Evolutionary conservation across 116 monocot genomes (phyloP).

Genomic region (Phalaenopsis hybrid): DNA sequence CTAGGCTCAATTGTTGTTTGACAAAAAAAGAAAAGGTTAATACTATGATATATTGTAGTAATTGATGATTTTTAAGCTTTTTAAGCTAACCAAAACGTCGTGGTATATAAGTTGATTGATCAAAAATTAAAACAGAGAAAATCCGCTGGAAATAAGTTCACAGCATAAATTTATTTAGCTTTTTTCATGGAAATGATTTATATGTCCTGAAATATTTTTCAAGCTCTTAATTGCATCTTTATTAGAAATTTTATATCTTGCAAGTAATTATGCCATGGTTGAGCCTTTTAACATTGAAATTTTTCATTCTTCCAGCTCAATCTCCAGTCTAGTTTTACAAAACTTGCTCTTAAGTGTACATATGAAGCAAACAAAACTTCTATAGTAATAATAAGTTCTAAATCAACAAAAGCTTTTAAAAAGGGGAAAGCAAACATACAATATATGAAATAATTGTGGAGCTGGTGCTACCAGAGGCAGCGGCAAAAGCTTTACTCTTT

Average conservation of each 20-base stretch:
- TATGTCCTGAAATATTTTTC: background rate
- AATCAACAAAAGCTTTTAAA: background rate
- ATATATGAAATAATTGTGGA: constrained; percentile 63
- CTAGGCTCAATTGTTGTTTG: background rate
- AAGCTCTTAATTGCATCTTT: background rate
- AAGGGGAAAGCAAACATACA: constrained; percentile 36
- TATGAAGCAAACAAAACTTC: background rate
- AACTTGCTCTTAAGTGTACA: background rate
- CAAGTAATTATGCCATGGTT: background rate
- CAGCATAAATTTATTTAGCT: background rate
- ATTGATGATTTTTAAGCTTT: background rate
- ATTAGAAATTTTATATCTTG: background rate
- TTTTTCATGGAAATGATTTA: background rate
- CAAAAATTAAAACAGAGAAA: background rate
- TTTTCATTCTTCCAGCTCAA: background rate
- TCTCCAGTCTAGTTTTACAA: background rate
- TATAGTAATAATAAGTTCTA: background rate
- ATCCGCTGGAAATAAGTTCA: background rate
- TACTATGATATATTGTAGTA: too few relatives aligned
- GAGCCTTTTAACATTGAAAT: background rate
- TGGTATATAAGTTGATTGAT: background rate
- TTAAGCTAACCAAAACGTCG: background rate
- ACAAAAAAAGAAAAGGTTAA: background rate
- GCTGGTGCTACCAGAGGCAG: constrained; percentile 59
- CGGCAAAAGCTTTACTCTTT: constrained; percentile 88